phyloP scores from a whole-genome alignment of 1,284 basidiomycete species.

The Meripilus lineatus region DNA sequence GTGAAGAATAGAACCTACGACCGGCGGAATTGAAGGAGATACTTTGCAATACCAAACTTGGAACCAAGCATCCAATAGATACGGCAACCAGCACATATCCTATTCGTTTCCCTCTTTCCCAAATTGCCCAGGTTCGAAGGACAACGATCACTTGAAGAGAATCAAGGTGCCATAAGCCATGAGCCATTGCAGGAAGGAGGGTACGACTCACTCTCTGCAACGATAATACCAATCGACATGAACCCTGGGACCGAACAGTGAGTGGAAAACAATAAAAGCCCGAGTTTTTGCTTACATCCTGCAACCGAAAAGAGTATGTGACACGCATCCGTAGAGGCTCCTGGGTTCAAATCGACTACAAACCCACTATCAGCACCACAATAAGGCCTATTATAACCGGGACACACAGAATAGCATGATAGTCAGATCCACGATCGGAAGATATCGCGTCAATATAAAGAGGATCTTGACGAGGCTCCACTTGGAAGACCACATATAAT shows the following conservation, averaged over 20 bases:
- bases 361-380: neutral
- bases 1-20: no score
- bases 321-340: neutral
- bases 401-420: conserved; percentile 9
- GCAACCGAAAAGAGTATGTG: conserved; percentile 3
- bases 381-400: no score
- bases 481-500: conserved; percentile 6
- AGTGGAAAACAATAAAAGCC: conserved; percentile 4
- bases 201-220: no score
- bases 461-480: conserved; percentile 7
- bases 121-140: no score
- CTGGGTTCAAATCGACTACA: conserved; percentile 5
- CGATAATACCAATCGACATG: neutral
- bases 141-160: no score
- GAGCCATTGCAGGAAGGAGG: neutral
- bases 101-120: no score
- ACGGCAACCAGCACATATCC: no score
- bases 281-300: conserved; percentile 5
- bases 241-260: neutral
- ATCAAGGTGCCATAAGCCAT: no score
- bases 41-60: no score
- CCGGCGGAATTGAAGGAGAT: no score
- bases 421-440: conserved; percentile 7
- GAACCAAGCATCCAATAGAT: no score
- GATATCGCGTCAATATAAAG: conserved; percentile 8